Base-by-base conservation (phyloP, 108 stramenopile species). In the Chaetoceros tenuissimus region DNA sequence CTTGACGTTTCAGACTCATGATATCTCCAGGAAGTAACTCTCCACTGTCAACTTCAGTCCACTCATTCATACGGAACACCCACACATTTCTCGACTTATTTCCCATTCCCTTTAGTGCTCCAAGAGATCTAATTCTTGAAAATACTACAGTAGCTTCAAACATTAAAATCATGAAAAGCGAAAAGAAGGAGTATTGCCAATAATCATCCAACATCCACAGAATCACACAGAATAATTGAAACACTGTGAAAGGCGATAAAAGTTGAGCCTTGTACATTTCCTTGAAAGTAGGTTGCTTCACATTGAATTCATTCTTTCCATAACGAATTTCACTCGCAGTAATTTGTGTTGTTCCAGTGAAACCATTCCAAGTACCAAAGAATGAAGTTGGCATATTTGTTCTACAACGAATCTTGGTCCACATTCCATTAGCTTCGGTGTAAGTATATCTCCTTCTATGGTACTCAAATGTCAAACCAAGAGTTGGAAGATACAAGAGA, bases 201-300 rank as follows among this genome's bases (percentile, higher is more conserved):
- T 93, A 97, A 49, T 92, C 85, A 71, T 98, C 97, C 58, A 98
- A 71, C 74, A 94, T 74, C 96, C 97, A 98, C 25, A 98, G 62
- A 1, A 92, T 60, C 30, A 87, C 87, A 55, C 84, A 89, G 62
- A 92, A 95, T 13, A 95, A 64, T 74, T 95, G 96, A 71, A 97
- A 97, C 18, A 95, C 92, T 0, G 89, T 89, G 73, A 96, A 92
- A 3, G 93, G 96, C 54, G 73, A 85, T 46, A 96, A 67, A 23
- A 98, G 66, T 67, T 98, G 97, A 43, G 73, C 67, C 74, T 91
- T 89, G 85, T 96, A 98, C 68, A 98, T 59, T 49, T 96, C 95
- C 60, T 62, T 55, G 60, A 98, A 98, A 3, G 84, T 78, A 13
- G 97, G 96, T 54, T 90, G 79, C 31, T 71, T 63, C 24, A 95